Conservation (phyloP, 768 basidiomycete species). For the Tephrocybe sp. region DNA sequence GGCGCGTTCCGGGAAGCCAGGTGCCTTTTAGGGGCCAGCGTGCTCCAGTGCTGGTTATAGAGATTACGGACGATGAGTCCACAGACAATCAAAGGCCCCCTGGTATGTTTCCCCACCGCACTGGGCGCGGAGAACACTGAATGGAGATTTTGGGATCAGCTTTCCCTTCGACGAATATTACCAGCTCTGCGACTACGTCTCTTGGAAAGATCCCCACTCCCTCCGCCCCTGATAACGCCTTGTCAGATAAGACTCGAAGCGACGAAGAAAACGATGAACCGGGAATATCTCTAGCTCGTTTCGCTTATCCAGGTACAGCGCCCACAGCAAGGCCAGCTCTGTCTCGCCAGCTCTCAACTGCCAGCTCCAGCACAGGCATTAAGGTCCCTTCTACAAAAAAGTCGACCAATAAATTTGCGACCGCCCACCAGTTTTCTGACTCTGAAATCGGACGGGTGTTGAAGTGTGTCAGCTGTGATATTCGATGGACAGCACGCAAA, state of each 20-base stretch:
- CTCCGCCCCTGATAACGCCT: background rate
- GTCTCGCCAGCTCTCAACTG: slow-evolving; percentile 12
- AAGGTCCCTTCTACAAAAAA: slow-evolving; percentile 15
- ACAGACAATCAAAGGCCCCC: background rate
- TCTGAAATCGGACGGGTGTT: slow-evolving; percentile 45
- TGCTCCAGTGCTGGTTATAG: slow-evolving; percentile 15
- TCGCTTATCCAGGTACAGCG: slow-evolving; percentile 32
- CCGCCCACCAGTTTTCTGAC: slow-evolving; percentile 46
- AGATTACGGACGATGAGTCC: slow-evolving; percentile 23
- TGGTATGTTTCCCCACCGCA: background rate
- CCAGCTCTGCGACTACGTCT: background rate
- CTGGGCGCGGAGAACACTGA: background rate
- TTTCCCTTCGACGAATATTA: background rate
- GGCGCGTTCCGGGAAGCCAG: background rate
- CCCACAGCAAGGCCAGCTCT: background rate
- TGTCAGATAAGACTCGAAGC: slow-evolving; percentile 12
- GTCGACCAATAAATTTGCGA: slow-evolving; percentile 21
- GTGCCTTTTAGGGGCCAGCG: background rate
- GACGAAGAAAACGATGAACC: slow-evolving; percentile 29
- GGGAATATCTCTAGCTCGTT: slow-evolving; percentile 33
- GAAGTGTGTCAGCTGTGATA: slow-evolving; percentile 65
- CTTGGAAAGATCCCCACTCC: background rate
- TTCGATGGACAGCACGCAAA: slow-evolving; percentile 72
- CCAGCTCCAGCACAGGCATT: slow-evolving; percentile 11
- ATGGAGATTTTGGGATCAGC: background rate